Conservation (phyloP, 176 grass and related monocot genomes). For the Areca catechu region DNA sequence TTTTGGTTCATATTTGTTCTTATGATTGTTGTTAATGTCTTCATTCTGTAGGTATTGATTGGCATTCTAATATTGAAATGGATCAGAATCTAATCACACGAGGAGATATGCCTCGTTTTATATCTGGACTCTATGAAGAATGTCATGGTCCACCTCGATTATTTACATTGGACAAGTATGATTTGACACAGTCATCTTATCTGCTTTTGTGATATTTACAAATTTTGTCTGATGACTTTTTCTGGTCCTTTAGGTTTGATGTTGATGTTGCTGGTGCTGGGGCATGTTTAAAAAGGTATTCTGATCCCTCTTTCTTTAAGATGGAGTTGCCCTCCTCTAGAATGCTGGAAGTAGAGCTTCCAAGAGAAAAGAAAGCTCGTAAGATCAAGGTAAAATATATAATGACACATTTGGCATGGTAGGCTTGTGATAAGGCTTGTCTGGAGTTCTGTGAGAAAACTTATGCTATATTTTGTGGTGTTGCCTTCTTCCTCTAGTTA, state of each 20-base stretch:
- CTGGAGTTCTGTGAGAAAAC: too few relatives aligned
- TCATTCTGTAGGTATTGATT: constrained; percentile 52
- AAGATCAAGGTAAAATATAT: constrained; percentile 41
- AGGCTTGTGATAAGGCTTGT: too few relatives aligned
- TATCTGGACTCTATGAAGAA: constrained; percentile 74
- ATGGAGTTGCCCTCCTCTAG: constrained; percentile 34
- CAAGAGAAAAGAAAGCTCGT: constrained; percentile 35
- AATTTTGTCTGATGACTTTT: constrained; percentile 8
- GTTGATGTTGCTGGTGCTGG: constrained; percentile 65
- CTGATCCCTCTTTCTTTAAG: constrained; percentile 61
- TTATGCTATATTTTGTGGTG: too few relatives aligned
- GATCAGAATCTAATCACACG: constrained; percentile 42
- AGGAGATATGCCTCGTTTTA: constrained; percentile 59
- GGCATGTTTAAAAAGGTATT: constrained; percentile 88
- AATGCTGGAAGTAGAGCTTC: constrained; percentile 27
- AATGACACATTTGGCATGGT: too few relatives aligned
- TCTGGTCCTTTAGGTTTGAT: constrained; percentile 58
- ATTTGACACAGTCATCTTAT: neutral
- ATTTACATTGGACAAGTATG: constrained; percentile 89
- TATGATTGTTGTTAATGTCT: neutral
- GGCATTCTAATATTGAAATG: constrained; percentile 46
- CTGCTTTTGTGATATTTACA: neutral
- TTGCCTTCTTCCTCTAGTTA: too few relatives aligned
- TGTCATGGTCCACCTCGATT: constrained; percentile 79
- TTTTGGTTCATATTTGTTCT: neutral